Percentiles rank a stretch among this genome's conserved stretches.
Evolutionary conservation across 2,329 filamentous ascomycete species (phyloP).

Genomic region (Alternaria sp.): DNA sequence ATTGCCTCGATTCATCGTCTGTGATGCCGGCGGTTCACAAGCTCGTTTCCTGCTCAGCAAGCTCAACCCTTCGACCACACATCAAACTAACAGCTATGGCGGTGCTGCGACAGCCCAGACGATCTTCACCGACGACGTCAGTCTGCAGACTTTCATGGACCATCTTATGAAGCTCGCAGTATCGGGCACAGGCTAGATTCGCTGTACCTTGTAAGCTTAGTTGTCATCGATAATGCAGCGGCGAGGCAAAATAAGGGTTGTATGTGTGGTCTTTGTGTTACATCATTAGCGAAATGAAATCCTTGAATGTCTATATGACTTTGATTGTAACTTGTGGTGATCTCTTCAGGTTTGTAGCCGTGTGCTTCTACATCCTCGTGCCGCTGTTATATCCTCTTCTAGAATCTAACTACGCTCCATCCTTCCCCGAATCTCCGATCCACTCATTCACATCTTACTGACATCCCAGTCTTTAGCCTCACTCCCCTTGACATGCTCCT

Average conservation of each 20-base stretch:
- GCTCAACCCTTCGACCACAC: slow-evolving; percentile 95
- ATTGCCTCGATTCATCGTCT: slow-evolving; percentile 97
- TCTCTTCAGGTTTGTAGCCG: background rate
- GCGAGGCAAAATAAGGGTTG: background rate
- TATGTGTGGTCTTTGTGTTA: slow-evolving; percentile 2
- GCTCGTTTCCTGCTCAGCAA: slow-evolving; percentile 96
- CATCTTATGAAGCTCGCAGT: slow-evolving; percentile 86
- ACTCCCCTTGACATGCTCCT: slow-evolving; percentile 20
- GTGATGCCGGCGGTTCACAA: slow-evolving; percentile 96
- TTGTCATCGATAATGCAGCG: background rate
- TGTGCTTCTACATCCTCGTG: background rate
- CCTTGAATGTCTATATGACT: background rate
- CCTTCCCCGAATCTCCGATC: background rate
- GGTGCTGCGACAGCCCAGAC: slow-evolving; percentile 91
- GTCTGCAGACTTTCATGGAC: slow-evolving; percentile 98
- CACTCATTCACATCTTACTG: background rate
- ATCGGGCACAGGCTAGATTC: slow-evolving; percentile 40
- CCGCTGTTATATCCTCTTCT: background rate
- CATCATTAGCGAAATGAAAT: slow-evolving; percentile 13
- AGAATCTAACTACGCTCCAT: background rate
- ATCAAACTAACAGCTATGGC: slow-evolving; percentile 90
- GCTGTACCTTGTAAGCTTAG: background rate
- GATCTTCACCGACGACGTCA: slow-evolving; percentile 98
- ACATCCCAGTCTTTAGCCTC: slow-evolving; percentile 9
- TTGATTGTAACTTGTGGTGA: fast-evolving